Evolutionary conservation across 768 basidiomycete genomes (phyloP).

Genomic region (Dioszegia hungarica): DNA sequence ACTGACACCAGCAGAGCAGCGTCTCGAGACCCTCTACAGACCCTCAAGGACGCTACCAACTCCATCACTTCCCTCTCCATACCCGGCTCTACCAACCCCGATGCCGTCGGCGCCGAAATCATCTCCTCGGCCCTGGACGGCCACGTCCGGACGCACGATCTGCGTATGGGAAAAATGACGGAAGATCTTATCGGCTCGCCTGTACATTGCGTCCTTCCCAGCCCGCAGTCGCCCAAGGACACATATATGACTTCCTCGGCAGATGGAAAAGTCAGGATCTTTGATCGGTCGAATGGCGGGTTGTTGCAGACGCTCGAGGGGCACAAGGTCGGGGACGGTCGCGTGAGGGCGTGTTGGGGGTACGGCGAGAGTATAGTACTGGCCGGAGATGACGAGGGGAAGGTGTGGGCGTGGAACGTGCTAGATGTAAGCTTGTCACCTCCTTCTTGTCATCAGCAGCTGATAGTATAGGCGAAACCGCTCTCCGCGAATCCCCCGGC

Average conservation of each 20-base stretch:
- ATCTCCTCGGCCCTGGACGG: constrained; percentile 86
- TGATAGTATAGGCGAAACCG: constrained; percentile 60
- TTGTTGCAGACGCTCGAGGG: constrained; percentile 78
- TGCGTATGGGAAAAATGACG: constrained; percentile 84
- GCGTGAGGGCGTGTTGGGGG: constrained; percentile 75
- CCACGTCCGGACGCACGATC: constrained; percentile 84
- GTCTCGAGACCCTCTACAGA: constrained; percentile 79
- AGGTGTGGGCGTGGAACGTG: constrained; percentile 88
- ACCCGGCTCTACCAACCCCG: constrained; percentile 20
- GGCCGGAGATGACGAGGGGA: constrained; percentile 84
- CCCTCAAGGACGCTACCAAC: constrained; percentile 46
- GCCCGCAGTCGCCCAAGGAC: constrained; percentile 57
- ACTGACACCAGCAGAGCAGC: constrained; percentile 58
- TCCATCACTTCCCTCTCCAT: constrained; percentile 37
- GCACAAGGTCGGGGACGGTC: constrained; percentile 68
- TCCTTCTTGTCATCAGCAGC: constrained; percentile 5
- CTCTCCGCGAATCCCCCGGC: constrained; percentile 54
- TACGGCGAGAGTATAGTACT: constrained; percentile 74
- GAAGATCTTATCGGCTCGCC: constrained; percentile 88
- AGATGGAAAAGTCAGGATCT: constrained; percentile 76
- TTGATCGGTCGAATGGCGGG: constrained; percentile 75
- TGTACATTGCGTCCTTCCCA: constrained; percentile 74
- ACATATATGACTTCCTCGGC: constrained; percentile 72
- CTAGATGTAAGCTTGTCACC: constrained; percentile 62
- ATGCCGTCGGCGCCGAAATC: constrained; percentile 56